Conservation (phyloP, 192 early-diverging fungal species). For the Obelidium mucronatum region DNA sequence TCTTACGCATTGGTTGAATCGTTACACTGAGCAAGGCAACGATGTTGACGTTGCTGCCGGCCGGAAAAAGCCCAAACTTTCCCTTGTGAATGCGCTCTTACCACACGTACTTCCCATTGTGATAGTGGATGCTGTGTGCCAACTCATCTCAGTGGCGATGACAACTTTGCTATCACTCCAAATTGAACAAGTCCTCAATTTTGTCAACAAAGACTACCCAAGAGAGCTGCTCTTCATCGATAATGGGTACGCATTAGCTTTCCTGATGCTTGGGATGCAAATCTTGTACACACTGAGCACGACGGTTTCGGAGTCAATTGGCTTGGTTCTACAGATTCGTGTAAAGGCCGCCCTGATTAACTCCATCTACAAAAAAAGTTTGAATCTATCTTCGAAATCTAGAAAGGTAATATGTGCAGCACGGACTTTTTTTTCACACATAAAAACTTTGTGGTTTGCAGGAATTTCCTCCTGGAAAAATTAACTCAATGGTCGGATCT, state of each 20-base stretch:
- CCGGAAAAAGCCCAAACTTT: slow-evolving; percentile 13
- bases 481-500: slow-evolving; percentile 26
- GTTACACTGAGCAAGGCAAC: background rate
- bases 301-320: slow-evolving; percentile 23
- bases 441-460: background rate
- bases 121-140: slow-evolving; percentile 7
- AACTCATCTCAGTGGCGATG: background rate
- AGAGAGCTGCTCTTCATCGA: slow-evolving; percentile 14
- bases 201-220: background rate
- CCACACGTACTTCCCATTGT: slow-evolving; percentile 12
- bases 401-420: slow-evolving; percentile 3
- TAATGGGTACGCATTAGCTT: slow-evolving; percentile 22
- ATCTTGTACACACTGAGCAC: background rate
- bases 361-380: slow-evolving; percentile 25
- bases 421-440: background rate
- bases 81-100: slow-evolving; percentile 18
- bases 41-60: background rate
- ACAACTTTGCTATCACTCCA: slow-evolving; percentile 14
- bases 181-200: slow-evolving; percentile 24
- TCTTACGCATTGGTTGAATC: background rate
- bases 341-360: slow-evolving; percentile 17
- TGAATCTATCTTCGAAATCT: slow-evolving; percentile 7
- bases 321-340: slow-evolving; percentile 3
- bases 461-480: slow-evolving; percentile 24
- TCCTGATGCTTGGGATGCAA: slow-evolving; percentile 29